Evolutionary conservation across 257 asterid genomes (phyloP).

Genomic region (Linderniella brevidens): DNA sequence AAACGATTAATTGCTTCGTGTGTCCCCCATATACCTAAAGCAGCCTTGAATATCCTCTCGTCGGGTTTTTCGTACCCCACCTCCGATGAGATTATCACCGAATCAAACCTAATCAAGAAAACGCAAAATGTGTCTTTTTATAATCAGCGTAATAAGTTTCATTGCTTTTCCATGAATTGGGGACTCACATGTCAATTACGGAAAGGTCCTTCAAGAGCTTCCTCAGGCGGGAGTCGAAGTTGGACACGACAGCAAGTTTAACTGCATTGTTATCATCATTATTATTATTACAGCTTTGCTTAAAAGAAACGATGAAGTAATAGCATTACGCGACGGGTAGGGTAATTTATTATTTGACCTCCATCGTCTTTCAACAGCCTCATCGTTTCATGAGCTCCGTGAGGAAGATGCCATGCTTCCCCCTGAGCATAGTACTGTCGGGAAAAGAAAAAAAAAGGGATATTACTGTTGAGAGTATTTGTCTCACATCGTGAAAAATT

Average conservation of each 20-base stretch:
- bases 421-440: slow-evolving; percentile 79
- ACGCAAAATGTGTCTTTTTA: too few relatives aligned
- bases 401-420: slow-evolving; percentile 85
- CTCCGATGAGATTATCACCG: slow-evolving; percentile 83
- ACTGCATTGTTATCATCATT: slow-evolving; percentile 38
- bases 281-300: too few relatives aligned
- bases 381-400: slow-evolving; percentile 64
- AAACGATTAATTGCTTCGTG: too few relatives aligned
- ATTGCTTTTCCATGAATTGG: neutral
- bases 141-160: too few relatives aligned
- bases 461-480: too few relatives aligned
- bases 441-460: slow-evolving; percentile 2
- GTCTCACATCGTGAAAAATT: too few relatives aligned
- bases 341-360: slow-evolving; percentile 29
- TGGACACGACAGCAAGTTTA: slow-evolving; percentile 90
- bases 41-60: slow-evolving; percentile 56
- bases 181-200: slow-evolving; percentile 64
- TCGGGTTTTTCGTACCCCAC: slow-evolving; percentile 89
- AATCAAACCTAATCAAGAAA: slow-evolving; percentile 50
- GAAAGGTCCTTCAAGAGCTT: slow-evolving; percentile 62
- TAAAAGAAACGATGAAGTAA: too few relatives aligned
- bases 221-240: slow-evolving; percentile 89
- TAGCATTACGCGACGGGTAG: too few relatives aligned
- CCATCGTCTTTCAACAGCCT: slow-evolving; percentile 49
- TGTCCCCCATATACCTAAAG: slow-evolving; percentile 79